Conservation (phyloP, 75 land plant species). For the Cunninghamia lanceolata region DNA sequence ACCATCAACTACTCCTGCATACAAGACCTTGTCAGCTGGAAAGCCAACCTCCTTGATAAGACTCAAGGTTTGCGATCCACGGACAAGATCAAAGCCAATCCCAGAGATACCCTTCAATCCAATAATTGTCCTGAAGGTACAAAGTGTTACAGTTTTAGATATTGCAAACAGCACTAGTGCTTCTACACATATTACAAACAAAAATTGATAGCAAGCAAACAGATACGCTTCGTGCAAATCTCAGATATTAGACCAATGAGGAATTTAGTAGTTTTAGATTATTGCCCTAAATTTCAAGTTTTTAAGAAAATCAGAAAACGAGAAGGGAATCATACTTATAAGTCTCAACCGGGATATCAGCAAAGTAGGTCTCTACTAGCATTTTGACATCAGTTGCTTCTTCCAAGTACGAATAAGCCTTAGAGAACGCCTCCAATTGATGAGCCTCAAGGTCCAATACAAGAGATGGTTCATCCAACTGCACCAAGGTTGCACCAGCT, state of each 20-base stretch:
- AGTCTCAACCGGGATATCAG: conserved; percentile 61
- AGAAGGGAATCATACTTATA: conserved; percentile 44
- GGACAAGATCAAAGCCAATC: conserved; percentile 74
- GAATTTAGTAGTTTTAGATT: background rate
- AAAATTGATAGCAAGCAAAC: background rate
- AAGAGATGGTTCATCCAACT: conserved; percentile 82
- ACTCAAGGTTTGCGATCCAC: conserved; percentile 65
- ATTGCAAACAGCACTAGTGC: background rate
- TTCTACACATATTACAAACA: background rate
- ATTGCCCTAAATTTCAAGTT: background rate
- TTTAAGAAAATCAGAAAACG: background rate
- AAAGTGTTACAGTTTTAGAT: background rate
- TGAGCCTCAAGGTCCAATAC: conserved; percentile 67
- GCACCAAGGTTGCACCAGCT: conserved; percentile 83
- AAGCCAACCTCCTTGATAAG: conserved; percentile 58
- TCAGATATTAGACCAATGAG: background rate
- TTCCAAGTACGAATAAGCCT: conserved; percentile 59
- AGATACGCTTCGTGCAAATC: background rate
- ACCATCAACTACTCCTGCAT: conserved; percentile 92
- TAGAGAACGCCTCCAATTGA: conserved; percentile 51
- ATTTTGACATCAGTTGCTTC: conserved; percentile 53
- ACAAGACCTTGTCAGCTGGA: conserved; percentile 62
- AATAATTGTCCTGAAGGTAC: conserved; percentile 41
- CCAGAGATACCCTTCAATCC: conserved; percentile 56
- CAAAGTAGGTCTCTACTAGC: conserved; percentile 78